Base-by-base conservation (phyloP, 805 yeast genomes). In the Ogataea ganodermae region DNA sequence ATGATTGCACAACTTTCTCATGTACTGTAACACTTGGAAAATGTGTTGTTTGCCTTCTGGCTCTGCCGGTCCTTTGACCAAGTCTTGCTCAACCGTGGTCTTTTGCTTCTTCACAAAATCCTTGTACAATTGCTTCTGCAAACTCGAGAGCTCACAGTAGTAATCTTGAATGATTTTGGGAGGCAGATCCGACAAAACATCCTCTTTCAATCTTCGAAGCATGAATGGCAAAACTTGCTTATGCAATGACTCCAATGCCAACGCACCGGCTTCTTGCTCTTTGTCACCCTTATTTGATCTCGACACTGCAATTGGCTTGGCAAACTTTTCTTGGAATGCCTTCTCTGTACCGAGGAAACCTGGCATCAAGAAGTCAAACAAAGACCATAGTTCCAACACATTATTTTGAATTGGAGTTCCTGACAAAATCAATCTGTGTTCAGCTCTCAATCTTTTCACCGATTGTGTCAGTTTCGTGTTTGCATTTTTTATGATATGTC, bases 341-440 rank as follows among this genome's bases (percentile, higher is more conserved):
- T 90, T 92, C 61, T 94, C 99, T 2, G 95, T 84, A 12, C 99
- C 99, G 54, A 94, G 73, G 61, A 94, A 94, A 0, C 99, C 99
- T 2, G 99, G 99, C 99, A 94, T 94, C 66, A 94, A 74, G 66
- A 90, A 94, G 67, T 94, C 99, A 73, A 94, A 94, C 60, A 94
- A 73, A 3, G 99, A 94, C 99, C 99, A 94, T 52, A 94, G 72
- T 67, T 94, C 99, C 35, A 94, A 75, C 2, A 94, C 99, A 62
- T 94, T 94, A 63, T 94, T 94, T 67, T 94, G 99, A 58, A 94
- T 94, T 12, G 99, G 99, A 0, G 99, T 94, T 59, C 99, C 99
- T 0, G 98, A 88, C 51, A 94, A 73, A 33, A 94, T 84, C 54
- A 94, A 76, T 44, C 99, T 72, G 67, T 94, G 99, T 51, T 92